Base-by-base conservation (phyloP, 257 asterid genomes). In the Solanum pennellii region DNA sequence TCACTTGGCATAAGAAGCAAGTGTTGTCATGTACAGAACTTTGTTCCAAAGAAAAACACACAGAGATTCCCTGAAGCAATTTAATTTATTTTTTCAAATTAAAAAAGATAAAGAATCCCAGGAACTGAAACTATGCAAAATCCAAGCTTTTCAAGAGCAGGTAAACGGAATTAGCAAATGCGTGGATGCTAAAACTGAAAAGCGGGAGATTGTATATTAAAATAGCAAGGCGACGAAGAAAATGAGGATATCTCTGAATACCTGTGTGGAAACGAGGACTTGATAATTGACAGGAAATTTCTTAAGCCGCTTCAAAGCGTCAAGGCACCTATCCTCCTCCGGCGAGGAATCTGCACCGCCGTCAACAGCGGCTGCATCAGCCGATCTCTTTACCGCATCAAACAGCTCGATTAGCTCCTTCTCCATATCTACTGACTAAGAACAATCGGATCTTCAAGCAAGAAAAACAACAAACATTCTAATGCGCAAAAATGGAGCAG, bases 221-320 rank as follows among this genome's bases (percentile, higher is more conserved):
- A 29, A 27, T 41, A 60, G 11, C 25, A 86, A 2, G 41, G 45
- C 20, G 83, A 45, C 33, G 44, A 45, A 87, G 12, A 31, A 66
- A 69, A 20, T 29, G 49, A 80, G 25, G 87, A 56, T 85, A 86
- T 68, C 49, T 52, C 37, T 76, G 85, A 39, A 41, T 86, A 95
- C 99, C 98, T 95, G 97, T 14, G 98, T 92, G 82, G 98, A 95
- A 47, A 96, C 98, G 49, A 96, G 98, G 90, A 96, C 92, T 56
- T 94, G 93, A 90, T 96, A 96, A 91, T 90, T 95, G 60, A 96
- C 96, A 39, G 98, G 99, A 89, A 95, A 94, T 86, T 91, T 88
- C 92, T 93, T 94, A 86, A 97, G 99, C 86, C 45, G 92, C 80
- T 91, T 93, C 52, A 97, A 91, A 9, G 92, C 94, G 56, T 97